Conservation (phyloP, 2,329 filamentous ascomycete species). For the Dactylellina parvicollis region DNA sequence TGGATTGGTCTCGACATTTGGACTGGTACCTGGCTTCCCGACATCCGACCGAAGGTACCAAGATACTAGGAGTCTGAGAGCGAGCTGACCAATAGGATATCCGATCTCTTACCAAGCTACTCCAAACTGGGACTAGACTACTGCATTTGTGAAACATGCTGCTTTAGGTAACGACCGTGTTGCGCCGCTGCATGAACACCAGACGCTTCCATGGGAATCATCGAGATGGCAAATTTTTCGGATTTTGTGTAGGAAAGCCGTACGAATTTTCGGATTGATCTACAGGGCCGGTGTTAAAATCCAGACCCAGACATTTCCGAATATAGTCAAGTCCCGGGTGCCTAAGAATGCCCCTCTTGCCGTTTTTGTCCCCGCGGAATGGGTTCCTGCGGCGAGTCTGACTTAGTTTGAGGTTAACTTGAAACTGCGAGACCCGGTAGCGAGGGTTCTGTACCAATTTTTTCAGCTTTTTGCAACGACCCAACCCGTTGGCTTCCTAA, state of each 20-base stretch:
- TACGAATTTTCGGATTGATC: no score
- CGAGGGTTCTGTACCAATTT: background rate
- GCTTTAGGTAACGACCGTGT: background rate
- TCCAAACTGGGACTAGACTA: background rate
- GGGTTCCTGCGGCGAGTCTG: conserved; percentile 5
- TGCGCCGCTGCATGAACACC: background rate
- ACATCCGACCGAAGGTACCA: no score
- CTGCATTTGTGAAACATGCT: background rate
- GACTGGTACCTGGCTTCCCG: no score
- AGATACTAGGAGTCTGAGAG: no score
- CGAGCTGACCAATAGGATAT: no score
- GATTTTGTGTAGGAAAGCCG: no score
- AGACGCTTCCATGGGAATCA: background rate
- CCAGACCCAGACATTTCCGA: no score
- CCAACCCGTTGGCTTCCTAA: background rate
- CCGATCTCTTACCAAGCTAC: no score
- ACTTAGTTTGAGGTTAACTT: conserved; percentile 7
- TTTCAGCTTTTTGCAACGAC: background rate
- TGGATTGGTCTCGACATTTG: no score
- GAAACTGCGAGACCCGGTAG: conserved; percentile 17
- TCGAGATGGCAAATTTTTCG: no score
- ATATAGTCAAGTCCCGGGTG: no score
- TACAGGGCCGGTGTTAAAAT: background rate
- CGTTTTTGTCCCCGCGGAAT: background rate
- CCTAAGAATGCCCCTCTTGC: background rate